Conservation (phyloP, 2,329 filamentous ascomycete species). For the Fusarium pseudograminearum region DNA sequence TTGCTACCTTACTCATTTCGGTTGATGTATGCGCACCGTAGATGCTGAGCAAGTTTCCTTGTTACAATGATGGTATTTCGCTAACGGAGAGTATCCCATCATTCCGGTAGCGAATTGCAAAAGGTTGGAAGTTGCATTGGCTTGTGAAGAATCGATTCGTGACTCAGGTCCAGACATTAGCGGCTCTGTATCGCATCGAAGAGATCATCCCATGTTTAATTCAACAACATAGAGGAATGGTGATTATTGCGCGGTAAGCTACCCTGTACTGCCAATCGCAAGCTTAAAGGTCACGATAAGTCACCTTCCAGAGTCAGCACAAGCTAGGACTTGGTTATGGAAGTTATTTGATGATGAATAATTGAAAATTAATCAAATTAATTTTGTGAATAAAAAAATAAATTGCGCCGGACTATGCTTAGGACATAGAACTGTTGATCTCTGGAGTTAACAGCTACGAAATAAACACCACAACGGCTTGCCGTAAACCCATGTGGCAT, state of each 20-base stretch:
- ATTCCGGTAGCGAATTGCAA: neutral
- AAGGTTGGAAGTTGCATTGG: too few species aligned
- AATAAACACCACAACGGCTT: fast-evolving
- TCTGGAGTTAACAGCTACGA: fast-evolving
- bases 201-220: neutral
- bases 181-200: neutral
- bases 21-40: neutral
- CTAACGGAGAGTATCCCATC: neutral
- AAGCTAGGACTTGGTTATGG: fast-evolving
- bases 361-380: neutral
- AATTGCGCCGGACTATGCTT: neutral
- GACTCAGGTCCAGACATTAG: too few species aligned
- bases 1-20: neutral
- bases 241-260: fast-evolving
- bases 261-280: neutral
- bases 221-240: neutral
- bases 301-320: too few species aligned
- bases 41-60: fast-evolving
- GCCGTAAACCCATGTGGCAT: fast-evolving
- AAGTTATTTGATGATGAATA: neutral
- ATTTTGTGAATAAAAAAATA: neutral
- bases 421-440: neutral
- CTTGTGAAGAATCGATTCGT: fast-evolving
- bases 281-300: too few species aligned
- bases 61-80: neutral